Conservation (phyloP, 1,139 yeast genomes). For the Debaryomyces nepalensis region DNA sequence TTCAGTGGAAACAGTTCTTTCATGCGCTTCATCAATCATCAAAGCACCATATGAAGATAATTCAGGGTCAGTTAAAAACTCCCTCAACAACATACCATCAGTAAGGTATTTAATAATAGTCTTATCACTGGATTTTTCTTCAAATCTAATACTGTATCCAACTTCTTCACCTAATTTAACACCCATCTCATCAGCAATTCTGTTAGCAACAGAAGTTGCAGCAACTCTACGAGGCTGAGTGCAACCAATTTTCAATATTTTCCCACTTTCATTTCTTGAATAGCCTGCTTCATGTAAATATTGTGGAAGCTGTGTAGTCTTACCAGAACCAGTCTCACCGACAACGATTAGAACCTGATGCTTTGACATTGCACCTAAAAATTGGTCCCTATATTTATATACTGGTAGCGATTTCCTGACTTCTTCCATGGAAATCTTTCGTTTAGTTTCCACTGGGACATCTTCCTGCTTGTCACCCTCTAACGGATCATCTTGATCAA, state of each 20-base stretch:
- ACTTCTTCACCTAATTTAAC: slow-evolving; percentile 65
- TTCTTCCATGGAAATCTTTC: slow-evolving; percentile 44
- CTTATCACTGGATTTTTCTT: slow-evolving; percentile 60
- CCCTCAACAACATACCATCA: slow-evolving; percentile 91
- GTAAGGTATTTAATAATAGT: slow-evolving; percentile 80
- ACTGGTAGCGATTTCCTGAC: slow-evolving; percentile 78
- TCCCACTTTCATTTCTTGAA: slow-evolving; percentile 43
- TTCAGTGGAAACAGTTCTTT: slow-evolving; percentile 91
- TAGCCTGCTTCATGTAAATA: slow-evolving; percentile 45
- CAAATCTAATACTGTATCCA: slow-evolving; percentile 84
- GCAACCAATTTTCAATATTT: slow-evolving; percentile 66
- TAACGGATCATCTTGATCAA: slow-evolving; percentile 48
- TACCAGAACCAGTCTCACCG: slow-evolving; percentile 68
- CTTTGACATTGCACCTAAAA: slow-evolving; percentile 63
- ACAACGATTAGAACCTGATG: slow-evolving; percentile 86
- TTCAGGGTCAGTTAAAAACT: slow-evolving; percentile 77
- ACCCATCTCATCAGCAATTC: slow-evolving; percentile 40
- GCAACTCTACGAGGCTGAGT: slow-evolving; percentile 98
- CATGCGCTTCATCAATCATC: slow-evolving; percentile 98
- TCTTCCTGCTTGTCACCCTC: slow-evolving; percentile 27
- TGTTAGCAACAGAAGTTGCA: slow-evolving; percentile 83
- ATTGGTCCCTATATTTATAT: slow-evolving; percentile 60
- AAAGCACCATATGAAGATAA: slow-evolving; percentile 72
- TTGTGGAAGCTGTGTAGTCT: slow-evolving; percentile 48
- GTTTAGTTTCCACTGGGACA: slow-evolving; percentile 17